Evolutionary conservation across 2,329 filamentous ascomycete species (phyloP).

Genomic region (Eurotiales sp.): DNA sequence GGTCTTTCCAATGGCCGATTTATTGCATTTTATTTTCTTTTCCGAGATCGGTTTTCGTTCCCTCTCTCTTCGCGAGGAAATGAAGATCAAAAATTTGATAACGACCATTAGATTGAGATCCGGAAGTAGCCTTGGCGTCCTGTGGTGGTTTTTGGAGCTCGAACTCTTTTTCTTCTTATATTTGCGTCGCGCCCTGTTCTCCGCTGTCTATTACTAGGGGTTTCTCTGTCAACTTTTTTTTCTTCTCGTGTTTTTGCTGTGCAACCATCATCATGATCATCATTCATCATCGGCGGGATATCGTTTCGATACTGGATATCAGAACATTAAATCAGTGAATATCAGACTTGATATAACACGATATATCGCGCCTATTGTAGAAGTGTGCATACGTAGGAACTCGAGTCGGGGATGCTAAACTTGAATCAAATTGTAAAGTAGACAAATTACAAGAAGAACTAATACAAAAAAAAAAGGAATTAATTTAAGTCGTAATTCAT

Average conservation of each 20-base stretch:
- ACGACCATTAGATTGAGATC: conserved; percentile 15
- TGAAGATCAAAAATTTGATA: conserved; percentile 1
- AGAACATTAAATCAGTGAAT: conserved; percentile 5
- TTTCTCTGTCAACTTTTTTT: conserved; percentile 9
- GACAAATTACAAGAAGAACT: not conserved
- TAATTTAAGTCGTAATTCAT: not conserved
- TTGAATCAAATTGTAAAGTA: too few relatives aligned
- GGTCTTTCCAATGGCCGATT: conserved; percentile 36
- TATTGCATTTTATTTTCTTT: conserved; percentile 19
- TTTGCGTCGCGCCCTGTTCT: conserved; percentile 16
- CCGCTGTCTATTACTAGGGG: conserved; percentile 2
- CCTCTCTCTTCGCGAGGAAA: conserved; percentile 14
- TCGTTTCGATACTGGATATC: conserved; percentile 12
- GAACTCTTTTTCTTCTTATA: conserved; percentile 11
- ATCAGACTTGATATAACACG: conserved; percentile 1
- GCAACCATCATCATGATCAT: conserved; percentile 11
- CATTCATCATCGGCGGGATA: conserved; percentile 16
- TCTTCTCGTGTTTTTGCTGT: not conserved
- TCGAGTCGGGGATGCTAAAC: too few relatives aligned
- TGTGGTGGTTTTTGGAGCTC: conserved; percentile 15
- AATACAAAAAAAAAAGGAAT: not conserved
- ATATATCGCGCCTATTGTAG: too few relatives aligned
- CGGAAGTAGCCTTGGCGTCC: conserved; percentile 14
- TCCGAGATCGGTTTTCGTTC: conserved; percentile 21
- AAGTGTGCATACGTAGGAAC: too few relatives aligned